Conservation (phyloP, 768 basidiomycete species). For the Boletus vermiculosoides region DNA sequence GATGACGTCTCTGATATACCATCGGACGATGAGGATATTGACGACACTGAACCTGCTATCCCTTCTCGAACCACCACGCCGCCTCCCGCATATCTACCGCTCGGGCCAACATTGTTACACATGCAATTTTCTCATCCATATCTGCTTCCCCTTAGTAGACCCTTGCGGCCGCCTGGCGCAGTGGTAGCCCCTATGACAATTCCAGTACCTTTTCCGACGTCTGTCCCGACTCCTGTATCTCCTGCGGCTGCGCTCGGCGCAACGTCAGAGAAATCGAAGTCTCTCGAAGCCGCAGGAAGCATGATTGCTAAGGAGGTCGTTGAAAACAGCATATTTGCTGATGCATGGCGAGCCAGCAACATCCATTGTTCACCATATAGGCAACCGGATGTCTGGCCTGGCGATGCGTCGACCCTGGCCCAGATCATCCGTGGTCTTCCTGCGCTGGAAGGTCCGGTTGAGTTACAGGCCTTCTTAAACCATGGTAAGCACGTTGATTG, state of each 20-base stretch:
- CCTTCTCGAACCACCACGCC: constrained; percentile 65
- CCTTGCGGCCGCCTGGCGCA: constrained; percentile 59
- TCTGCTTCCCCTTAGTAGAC: constrained; percentile 59
- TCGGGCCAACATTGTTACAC: constrained; percentile 64
- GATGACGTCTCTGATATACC: constrained; percentile 41
- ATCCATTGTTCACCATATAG: constrained; percentile 10
- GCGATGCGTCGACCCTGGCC: constrained; percentile 52
- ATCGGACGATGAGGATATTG: constrained; percentile 42
- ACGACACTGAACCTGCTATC: constrained; percentile 22
- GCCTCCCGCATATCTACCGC: constrained; percentile 66
- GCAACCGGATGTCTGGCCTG: constrained; percentile 50
- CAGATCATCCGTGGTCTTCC: constrained; percentile 34
- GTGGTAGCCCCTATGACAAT: constrained; percentile 47
- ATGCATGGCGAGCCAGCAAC: constrained; percentile 56
- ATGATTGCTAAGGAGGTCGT: constrained; percentile 67
- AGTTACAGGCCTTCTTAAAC: constrained; percentile 45
- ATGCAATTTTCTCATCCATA: constrained; percentile 65
- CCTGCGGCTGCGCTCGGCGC: constrained; percentile 70
- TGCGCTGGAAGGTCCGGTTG: constrained; percentile 40
- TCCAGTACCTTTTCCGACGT: constrained; percentile 39
- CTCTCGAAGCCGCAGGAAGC: constrained; percentile 64
- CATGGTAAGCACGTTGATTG: constrained; percentile 28
- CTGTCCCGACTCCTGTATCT: constrained; percentile 84
- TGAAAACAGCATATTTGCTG: constrained; percentile 69
- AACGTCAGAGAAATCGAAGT: constrained; percentile 62